Conservation (phyloP, 164 flowering plant species). For the Vitis rotundifolia region DNA sequence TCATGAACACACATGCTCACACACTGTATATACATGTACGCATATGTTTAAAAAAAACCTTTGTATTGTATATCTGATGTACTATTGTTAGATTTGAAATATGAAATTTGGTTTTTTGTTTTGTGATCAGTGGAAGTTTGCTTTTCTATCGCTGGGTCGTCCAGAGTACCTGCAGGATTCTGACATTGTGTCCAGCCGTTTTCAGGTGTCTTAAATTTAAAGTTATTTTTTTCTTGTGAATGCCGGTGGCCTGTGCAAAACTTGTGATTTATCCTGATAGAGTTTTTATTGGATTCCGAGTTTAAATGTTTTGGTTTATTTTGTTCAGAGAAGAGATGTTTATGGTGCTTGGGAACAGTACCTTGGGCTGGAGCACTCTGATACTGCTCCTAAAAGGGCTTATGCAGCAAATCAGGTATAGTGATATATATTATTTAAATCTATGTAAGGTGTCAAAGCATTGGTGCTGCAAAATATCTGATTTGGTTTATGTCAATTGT, state of each 20-base stretch:
- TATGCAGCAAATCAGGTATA: constrained; percentile 82
- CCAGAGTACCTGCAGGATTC: constrained; percentile 86
- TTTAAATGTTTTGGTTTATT: not conserved
- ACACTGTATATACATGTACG: too few relatives aligned
- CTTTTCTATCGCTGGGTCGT: constrained; percentile 78
- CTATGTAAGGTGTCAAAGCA: not conserved
- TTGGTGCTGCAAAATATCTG: too few relatives aligned
- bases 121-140: constrained; percentile 82
- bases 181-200: constrained; percentile 77
- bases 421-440: too few relatives aligned
- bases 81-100: not conserved
- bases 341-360: constrained; percentile 99
- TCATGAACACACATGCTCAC: too few relatives aligned
- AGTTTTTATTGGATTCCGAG: not conserved
- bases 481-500: not conserved
- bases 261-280: not conserved
- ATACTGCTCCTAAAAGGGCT: constrained; percentile 84
- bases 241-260: not conserved
- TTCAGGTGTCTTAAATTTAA: constrained; percentile 56
- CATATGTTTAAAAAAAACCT: too few relatives aligned
- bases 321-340: constrained; percentile 79
- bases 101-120: not conserved
- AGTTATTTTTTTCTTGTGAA: not conserved
- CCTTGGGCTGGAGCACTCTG: constrained; percentile 93
- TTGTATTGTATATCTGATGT: too few relatives aligned